Conservation (phyloP, 805 yeast species). For the Millerozyma miso region DNA sequence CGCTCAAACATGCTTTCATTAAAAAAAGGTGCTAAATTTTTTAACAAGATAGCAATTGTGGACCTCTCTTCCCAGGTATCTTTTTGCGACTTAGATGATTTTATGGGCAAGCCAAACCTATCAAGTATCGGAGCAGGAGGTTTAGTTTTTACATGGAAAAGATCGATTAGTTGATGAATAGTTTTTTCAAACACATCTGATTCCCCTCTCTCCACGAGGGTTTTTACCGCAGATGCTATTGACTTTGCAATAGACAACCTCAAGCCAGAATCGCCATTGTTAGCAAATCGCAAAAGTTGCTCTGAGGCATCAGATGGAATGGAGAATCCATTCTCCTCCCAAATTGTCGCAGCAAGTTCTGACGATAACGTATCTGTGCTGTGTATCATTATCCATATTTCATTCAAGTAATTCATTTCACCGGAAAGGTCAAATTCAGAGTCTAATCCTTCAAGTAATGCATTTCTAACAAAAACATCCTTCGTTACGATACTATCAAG, state of each 20-base stretch:
- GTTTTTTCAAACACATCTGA: constrained; percentile 23
- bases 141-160: constrained; percentile 56
- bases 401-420: constrained; percentile 47
- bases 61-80: constrained; percentile 86
- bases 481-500: constrained; percentile 55
- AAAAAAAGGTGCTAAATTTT: constrained; percentile 50
- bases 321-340: constrained; percentile 72
- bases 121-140: constrained; percentile 79
- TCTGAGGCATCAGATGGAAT: constrained; percentile 43
- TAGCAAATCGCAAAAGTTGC: constrained; percentile 48
- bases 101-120: constrained; percentile 72
- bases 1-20: constrained; percentile 37
- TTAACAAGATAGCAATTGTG: constrained; percentile 70
- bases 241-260: constrained; percentile 73
- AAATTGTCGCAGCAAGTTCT: constrained; percentile 71
- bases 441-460: constrained; percentile 80
- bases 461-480: constrained; percentile 66
- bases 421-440: constrained; percentile 67
- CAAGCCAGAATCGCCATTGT: constrained; percentile 57
- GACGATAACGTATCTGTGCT: constrained; percentile 64
- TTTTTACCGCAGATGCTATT: constrained; percentile 52
- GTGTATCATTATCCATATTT: constrained; percentile 73
- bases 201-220: constrained; percentile 13
- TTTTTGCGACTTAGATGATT: constrained; percentile 52
- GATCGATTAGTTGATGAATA: constrained; percentile 44